Base-by-base conservation (phyloP, 805 yeast genomes). In the Spathaspora girioi region DNA sequence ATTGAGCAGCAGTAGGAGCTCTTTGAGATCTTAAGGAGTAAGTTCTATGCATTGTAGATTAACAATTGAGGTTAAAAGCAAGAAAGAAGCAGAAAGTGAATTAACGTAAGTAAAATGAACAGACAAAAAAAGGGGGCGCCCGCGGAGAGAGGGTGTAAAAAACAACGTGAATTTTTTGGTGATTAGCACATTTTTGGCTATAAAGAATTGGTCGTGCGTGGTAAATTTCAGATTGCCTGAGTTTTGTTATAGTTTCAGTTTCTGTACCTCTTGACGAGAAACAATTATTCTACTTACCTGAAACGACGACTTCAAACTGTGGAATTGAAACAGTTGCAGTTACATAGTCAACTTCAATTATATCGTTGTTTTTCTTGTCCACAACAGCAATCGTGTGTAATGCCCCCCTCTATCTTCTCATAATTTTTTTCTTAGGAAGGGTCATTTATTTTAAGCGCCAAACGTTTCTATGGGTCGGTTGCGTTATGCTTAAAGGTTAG, bases 1-100 rank as follows among this genome's bases (percentile, higher is more conserved):
- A 70, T 70, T 87, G 89, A 54, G 92, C 80, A 55, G 92, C 91
- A 40, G 93, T 86, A 59, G 92, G 93, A 46, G 92, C 91, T 71
- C 89, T 85, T 50, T 80, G 73, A 55, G 83, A 78, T 82, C 93
- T 85, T 66, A 87, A 73, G 18, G 94, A 87, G 68, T 87, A 87
- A 10, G 94, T 87, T 83, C 90, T 85, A 76, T 87, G 91, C 93
- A 87, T 87, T 57, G 48, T 69, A 57, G 18, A n/a, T 12, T 35
- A 8, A 20, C 42, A 42, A 20, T 42, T 42, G 44, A 3, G 8
- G 44, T 12, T 9, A 23, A 29, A 38, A 43, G 50, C 46, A 38
- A 26, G 31, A 44, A 38, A 23, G 8, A 45, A 43, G 10, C 17
- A 32, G 5, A 46, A 41, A 19, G 47, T 19, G 10, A 4, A 18